Conservation (phyloP, 495 filamentous ascomycete species). For the Saxophila tyrrhenica region DNA sequence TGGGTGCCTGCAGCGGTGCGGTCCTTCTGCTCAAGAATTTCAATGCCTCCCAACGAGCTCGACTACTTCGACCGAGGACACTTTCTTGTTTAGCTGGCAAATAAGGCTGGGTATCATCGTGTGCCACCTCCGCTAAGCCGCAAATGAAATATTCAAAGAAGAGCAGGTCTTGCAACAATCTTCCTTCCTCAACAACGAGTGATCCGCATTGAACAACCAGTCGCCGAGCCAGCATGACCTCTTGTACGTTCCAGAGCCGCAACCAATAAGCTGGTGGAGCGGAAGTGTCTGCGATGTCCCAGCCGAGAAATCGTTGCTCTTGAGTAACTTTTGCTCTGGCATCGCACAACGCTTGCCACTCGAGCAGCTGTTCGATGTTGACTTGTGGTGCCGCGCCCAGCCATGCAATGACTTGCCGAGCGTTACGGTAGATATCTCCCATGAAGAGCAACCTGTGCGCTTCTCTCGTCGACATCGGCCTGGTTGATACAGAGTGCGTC, state of each 20-base stretch:
- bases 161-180: background rate
- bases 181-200: background rate
- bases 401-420: background rate
- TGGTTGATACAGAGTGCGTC: slow-evolving; percentile 1
- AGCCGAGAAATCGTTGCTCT: background rate
- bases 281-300: background rate
- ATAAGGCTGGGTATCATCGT: too few species aligned
- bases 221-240: background rate
- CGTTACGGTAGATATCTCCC: background rate
- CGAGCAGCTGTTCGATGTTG: background rate
- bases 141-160: too few species aligned
- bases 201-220: background rate
- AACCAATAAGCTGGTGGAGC: background rate
- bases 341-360: background rate
- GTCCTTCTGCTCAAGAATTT: too few species aligned
- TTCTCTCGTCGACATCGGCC: background rate
- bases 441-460: background rate
- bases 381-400: background rate
- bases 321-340: background rate
- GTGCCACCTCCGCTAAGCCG: too few species aligned
- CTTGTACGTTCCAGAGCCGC: background rate
- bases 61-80: too few species aligned
- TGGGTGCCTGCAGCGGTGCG: too few species aligned
- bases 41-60: too few species aligned
- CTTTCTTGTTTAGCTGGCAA: too few species aligned